These are phyloP conservation scores for Claviceps digitariae DNA, from an alignment of 2,329 filamentous ascomycete genomes.

Conservation along the genomic window DNA sequence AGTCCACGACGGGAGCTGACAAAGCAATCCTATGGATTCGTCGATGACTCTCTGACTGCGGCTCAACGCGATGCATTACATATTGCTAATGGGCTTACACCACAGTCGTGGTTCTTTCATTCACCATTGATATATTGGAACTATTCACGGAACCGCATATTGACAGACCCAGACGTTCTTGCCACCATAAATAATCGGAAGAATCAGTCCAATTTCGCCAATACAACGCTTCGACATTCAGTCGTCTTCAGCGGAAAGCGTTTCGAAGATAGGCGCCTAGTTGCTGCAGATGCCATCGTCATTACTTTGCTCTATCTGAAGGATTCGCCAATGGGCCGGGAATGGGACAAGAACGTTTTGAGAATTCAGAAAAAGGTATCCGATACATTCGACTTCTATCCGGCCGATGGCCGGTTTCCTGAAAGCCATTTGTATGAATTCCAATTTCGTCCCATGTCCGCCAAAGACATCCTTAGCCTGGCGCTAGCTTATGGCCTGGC, in stretches of 20 bases:
- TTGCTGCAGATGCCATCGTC: conserved; percentile 64
- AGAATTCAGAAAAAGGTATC: conserved; percentile 34
- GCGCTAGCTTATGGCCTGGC: conserved; percentile 52
- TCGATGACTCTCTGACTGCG: conserved; percentile 25
- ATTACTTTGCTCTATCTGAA: conserved; percentile 60
- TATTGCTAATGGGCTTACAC: conserved; percentile 44
- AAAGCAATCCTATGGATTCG: conserved; percentile 15
- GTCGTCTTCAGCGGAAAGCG: conserved; percentile 74
- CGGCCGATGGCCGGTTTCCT: conserved; percentile 38
- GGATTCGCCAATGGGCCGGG: conserved; percentile 47
- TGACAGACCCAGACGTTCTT: conserved; percentile 48
- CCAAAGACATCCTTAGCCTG: conserved; percentile 49
- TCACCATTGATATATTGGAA: conserved; percentile 76
- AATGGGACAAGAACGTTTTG: conserved; percentile 50
- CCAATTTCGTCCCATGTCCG: conserved; percentile 60
- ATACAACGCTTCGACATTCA: conserved; percentile 61
- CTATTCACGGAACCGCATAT: conserved; percentile 45
- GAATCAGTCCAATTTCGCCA: conserved; percentile 50
- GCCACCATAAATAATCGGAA: conserved; percentile 55
- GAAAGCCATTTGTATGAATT: conserved; percentile 61
- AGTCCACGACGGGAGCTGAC: conserved; percentile 27
- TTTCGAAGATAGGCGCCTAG: conserved; percentile 52
- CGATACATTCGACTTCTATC: conserved; percentile 52
- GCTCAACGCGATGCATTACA: conserved; percentile 41
- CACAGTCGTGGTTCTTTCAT: conserved; percentile 63